phyloP scores from a whole-genome alignment of 2,329 filamentous ascomycete genomes.

The Endoconidiophora laricicola region DNA sequence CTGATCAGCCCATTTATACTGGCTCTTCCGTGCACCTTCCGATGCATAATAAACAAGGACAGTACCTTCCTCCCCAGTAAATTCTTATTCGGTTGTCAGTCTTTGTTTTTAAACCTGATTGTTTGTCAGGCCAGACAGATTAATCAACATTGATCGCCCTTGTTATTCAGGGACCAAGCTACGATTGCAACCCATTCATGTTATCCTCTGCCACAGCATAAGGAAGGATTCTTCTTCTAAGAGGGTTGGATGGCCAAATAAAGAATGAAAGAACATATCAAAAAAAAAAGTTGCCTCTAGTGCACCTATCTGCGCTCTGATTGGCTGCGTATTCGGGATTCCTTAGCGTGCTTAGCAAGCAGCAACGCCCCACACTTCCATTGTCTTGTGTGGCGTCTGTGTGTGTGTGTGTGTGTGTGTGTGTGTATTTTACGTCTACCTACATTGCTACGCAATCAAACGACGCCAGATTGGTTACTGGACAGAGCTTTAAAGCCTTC shows the following conservation, averaged over 20 bases:
- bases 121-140: not conserved
- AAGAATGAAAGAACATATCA: not conserved
- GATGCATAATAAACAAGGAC: not conserved
- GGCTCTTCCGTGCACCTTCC: no score
- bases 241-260: not conserved
- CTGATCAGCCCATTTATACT: not conserved
- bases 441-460: no score
- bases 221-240: not conserved
- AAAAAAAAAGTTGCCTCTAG: not conserved
- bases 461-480: no score
- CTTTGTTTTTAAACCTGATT: not conserved
- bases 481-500: no score
- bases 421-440: no score
- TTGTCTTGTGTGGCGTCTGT: not conserved
- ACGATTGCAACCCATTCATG: not conserved
- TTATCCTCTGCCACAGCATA: not conserved
- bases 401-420: no score
- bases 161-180: not conserved
- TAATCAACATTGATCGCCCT: not conserved
- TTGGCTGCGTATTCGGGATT: constrained; percentile 9
- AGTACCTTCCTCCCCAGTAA: not conserved
- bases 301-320: not conserved
- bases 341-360: not conserved
- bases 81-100: not conserved
- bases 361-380: no score